Conservation (phyloP, 441 rosid species). For the Viola pubescens region DNA sequence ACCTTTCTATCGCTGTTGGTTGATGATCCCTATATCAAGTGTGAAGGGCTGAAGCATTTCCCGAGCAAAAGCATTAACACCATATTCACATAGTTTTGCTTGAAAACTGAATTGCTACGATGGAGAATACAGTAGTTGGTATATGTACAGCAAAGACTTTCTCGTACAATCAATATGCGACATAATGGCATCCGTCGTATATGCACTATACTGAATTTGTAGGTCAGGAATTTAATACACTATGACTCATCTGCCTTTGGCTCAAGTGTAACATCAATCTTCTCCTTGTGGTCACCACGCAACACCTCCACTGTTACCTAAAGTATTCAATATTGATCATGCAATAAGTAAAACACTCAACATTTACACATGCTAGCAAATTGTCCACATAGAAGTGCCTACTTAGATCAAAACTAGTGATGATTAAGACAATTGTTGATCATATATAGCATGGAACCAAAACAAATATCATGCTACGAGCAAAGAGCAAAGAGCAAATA, state of each 20-base stretch:
- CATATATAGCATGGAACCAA: too few relatives aligned
- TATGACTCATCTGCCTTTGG: slow-evolving; percentile 75
- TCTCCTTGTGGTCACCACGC: slow-evolving; percentile 90
- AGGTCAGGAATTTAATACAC: slow-evolving; percentile 15
- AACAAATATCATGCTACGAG: too few relatives aligned
- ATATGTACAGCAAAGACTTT: slow-evolving; percentile 26
- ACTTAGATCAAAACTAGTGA: neutral
- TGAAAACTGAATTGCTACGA: neutral
- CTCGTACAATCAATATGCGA: slow-evolving; percentile 15
- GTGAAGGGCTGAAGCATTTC: too few relatives aligned
- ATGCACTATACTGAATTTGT: slow-evolving; percentile 16
- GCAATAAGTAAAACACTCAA: neutral
- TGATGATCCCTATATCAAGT: too few relatives aligned
- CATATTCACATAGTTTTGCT: too few relatives aligned
- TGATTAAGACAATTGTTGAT: too few relatives aligned
- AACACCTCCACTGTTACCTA: slow-evolving; percentile 85
- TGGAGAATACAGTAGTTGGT: slow-evolving; percentile 7
- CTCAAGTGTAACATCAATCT: slow-evolving; percentile 75
- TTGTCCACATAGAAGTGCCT: too few relatives aligned
- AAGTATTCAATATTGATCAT: neutral
- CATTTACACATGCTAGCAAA: neutral
- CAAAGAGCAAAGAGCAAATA: too few relatives aligned
- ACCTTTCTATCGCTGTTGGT: too few relatives aligned
- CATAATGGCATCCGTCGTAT: slow-evolving; percentile 19
- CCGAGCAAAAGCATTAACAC: too few relatives aligned